Percentiles rank a stretch among this genome's conserved stretches.
Conservation (phyloP, 148 eudicot species). For the Beta vulgaris region DNA sequence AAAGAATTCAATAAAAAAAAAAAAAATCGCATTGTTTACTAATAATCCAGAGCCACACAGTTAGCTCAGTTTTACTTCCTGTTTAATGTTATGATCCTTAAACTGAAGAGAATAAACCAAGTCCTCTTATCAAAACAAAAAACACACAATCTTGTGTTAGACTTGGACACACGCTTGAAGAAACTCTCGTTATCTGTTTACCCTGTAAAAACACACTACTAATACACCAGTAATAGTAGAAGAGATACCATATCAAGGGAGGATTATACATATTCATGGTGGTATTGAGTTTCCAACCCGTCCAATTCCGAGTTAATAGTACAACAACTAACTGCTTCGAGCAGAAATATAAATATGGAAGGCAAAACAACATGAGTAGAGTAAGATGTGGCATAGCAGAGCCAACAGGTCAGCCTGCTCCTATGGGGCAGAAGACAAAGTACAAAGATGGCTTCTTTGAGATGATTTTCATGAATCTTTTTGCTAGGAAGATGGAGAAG, state of each 20-base stretch:
- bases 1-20: background rate
- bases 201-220: background rate
- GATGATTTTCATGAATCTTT: slow-evolving; percentile 69
- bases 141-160: background rate
- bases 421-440: slow-evolving; percentile 76
- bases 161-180: background rate
- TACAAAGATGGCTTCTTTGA: slow-evolving; percentile 84
- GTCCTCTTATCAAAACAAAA: too few species aligned
- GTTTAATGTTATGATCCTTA: too few species aligned
- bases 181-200: background rate
- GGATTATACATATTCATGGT: slow-evolving; percentile 39
- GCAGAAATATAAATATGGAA: background rate
- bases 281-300: slow-evolving; percentile 50
- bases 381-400: slow-evolving; percentile 72
- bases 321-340: too few species aligned
- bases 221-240: background rate
- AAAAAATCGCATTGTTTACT: background rate
- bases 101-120: too few species aligned
- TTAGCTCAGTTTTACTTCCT: too few species aligned
- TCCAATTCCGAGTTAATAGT: slow-evolving; percentile 33
- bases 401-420: slow-evolving; percentile 72
- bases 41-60: background rate
- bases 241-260: background rate
- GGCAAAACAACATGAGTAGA: too few species aligned
- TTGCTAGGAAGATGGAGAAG: slow-evolving; percentile 83